Base-by-base conservation (phyloP, 2,329 filamentous ascomycete genomes). In the Aspergillus neoniger region DNA sequence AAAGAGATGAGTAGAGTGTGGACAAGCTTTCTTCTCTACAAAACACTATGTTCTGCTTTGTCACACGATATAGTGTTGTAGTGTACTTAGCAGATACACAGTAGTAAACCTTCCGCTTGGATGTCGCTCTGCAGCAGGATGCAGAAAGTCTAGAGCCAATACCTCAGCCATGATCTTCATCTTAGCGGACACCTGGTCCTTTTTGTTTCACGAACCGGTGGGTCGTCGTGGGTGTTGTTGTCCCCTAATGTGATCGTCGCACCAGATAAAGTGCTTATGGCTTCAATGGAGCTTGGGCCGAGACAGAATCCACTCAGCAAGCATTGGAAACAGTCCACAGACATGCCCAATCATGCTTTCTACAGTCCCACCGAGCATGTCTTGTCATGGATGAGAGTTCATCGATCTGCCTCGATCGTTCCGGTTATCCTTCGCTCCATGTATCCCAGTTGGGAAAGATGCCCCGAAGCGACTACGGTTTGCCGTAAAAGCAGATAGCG, bases 391-490 rank as follows among this genome's bases (percentile, higher is more conserved):
- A 21, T 44, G 19, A n/a, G 25, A 9, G 30, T 49, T 6, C 12
- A 4, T 28, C 19, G 3, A 21, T 17, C 17, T 14, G 17, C 32
- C 19, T 7, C 7, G n/a, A 36, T n/a, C n/a, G 17, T 52, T 15
- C 50, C 50, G 10, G 12, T 15, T 39, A 30, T 32, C 47, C 32
- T 5, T 53, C 50, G 50, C 50, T 19, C 36, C 9, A 54, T 28
- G 8, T 41, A 25, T 23, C 53, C 53, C 15, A 36, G 10, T 55
- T 14, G 2, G 53, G 53, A 6, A 55, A 43, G 8, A 32, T 15
- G 3, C 53, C 8, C 53, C 53, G 53, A 47, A n/a, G 15, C 52
- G 23, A 15, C n/a, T 55, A 55, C 53, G 53, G 53, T 38, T 21
- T 17, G 9, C 53, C 15, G 7, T 21, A 44, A n/a, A 15, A 17